These are phyloP conservation scores for Talaromyces thailandensis DNA, from an alignment of 495 filamentous ascomycete genomes.

Conservation along the genomic window DNA sequence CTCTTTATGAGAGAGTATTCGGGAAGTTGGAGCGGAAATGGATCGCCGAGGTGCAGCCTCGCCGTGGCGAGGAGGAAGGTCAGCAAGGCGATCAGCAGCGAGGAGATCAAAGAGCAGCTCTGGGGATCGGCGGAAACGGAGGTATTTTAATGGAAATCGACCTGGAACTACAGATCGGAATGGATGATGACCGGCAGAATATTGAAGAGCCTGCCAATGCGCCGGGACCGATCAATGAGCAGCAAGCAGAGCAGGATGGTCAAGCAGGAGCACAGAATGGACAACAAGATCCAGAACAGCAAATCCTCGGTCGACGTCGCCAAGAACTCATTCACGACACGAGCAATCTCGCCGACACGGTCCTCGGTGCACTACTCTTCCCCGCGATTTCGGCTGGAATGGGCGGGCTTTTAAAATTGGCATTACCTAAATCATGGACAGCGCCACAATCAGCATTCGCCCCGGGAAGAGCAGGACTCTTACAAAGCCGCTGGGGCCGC, in stretches of 20 bases:
- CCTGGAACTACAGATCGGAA: slow-evolving; percentile 32
- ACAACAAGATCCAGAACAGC: slow-evolving; percentile 17
- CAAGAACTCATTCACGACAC: slow-evolving; percentile 43
- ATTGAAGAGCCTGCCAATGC: slow-evolving; percentile 16
- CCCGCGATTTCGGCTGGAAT: slow-evolving; percentile 53
- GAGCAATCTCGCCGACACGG: slow-evolving; percentile 41
- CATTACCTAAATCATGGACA: slow-evolving; percentile 56
- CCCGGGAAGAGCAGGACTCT: slow-evolving; percentile 43
- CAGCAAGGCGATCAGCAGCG: slow-evolving; percentile 30
- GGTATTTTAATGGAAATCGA: slow-evolving; percentile 38
- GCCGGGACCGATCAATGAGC: slow-evolving; percentile 14
- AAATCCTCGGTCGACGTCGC: slow-evolving; percentile 24
- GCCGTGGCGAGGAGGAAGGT: slow-evolving; percentile 39
- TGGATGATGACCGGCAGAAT: slow-evolving; percentile 27
- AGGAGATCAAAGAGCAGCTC: slow-evolving; percentile 23
- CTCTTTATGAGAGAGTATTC: slow-evolving; percentile 57
- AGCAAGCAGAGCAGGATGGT: slow-evolving; percentile 18
- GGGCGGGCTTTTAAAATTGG: slow-evolving; percentile 56
- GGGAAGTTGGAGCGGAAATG: slow-evolving; percentile 54
- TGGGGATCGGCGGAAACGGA: slow-evolving; percentile 31
- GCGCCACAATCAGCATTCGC: slow-evolving; percentile 32
- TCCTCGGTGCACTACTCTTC: slow-evolving; percentile 56
- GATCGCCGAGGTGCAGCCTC: slow-evolving; percentile 56
- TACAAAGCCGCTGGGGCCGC: slow-evolving; percentile 70
- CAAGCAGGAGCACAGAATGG: slow-evolving; percentile 8